Evolutionary conservation across 2,329 filamentous ascomycete species (phyloP).

Genomic region (Fusarium sp.): DNA sequence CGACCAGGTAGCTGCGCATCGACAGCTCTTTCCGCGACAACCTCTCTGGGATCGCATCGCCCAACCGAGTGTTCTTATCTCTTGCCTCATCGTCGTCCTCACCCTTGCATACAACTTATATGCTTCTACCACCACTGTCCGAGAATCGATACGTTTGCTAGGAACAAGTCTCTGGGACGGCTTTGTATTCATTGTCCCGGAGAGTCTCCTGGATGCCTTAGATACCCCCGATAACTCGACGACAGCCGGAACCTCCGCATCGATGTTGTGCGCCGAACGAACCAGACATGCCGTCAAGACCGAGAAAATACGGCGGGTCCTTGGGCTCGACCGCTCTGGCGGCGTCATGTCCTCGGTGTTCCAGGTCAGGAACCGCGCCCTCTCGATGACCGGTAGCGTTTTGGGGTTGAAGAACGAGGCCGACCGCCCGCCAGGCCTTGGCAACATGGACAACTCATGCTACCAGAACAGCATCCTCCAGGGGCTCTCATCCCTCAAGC

Average conservation of each 20-base stretch:
- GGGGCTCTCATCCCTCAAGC: conserved; percentile 80
- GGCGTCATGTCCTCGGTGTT: conserved; percentile 70
- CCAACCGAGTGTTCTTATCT: conserved; percentile 55
- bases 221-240: conserved; percentile 66
- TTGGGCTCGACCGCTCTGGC: conserved; percentile 68
- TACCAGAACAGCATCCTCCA: conserved; percentile 98
- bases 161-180: conserved; percentile 70
- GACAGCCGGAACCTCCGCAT: conserved; percentile 55
- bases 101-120: conserved; percentile 54
- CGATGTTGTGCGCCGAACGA: conserved; percentile 55
- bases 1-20: conserved; percentile 53
- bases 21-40: conserved; percentile 49
- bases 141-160: conserved; percentile 46
- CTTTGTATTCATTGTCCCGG: conserved; percentile 69
- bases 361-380: conserved; percentile 68
- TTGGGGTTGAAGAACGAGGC: conserved; percentile 56
- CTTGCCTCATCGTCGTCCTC: conserved; percentile 51
- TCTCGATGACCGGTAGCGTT: conserved; percentile 64
- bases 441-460: conserved; percentile 95
- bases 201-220: conserved; percentile 67
- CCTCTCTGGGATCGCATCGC: conserved; percentile 51
- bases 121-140: conserved; percentile 52
- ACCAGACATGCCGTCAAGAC: conserved; percentile 71
- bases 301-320: conserved; percentile 72
- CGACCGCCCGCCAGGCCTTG: conserved; percentile 75